These are phyloP conservation scores for Chaetomium tenue DNA, from an alignment of 495 filamentous ascomycete species.

Conservation along the genomic window DNA sequence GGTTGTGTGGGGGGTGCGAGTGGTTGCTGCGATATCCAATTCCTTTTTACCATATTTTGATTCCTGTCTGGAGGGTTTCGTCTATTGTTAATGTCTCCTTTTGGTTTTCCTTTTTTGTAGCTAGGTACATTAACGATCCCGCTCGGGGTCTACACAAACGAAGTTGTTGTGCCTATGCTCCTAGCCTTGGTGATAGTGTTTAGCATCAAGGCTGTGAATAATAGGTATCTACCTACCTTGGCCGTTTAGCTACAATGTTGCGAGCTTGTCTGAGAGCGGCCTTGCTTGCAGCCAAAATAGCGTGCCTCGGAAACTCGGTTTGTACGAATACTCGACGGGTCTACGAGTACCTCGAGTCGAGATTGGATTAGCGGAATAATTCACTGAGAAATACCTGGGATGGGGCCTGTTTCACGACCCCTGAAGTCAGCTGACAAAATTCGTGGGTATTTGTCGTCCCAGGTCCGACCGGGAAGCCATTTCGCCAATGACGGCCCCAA, in stretches of 20 bases:
- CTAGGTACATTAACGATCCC: background rate
- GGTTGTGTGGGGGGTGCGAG: constrained; percentile 15
- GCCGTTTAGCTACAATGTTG: too few species aligned
- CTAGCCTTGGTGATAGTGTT: background rate
- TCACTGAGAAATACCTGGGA: too few species aligned
- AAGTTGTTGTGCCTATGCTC: too few species aligned
- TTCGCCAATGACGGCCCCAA: constrained; percentile 7
- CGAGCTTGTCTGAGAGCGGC: background rate
- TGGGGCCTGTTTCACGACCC: too few species aligned
- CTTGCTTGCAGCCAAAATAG: background rate
- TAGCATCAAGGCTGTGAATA: too few species aligned
- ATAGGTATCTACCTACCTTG: too few species aligned
- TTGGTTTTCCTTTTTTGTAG: background rate
- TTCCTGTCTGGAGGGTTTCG: background rate
- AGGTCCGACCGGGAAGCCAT: background rate
- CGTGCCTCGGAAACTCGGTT: background rate
- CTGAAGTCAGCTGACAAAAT: background rate
- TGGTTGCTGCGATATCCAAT: constrained; percentile 19
- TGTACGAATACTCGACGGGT: too few species aligned
- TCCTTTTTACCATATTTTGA: constrained; percentile 1
- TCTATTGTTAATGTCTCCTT: constrained; percentile 9
- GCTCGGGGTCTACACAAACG: too few species aligned
- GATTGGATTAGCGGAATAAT: too few species aligned
- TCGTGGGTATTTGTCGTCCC: background rate
- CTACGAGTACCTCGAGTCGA: too few species aligned